phyloP scores from a whole-genome alignment of 495 filamentous ascomycete genomes.

The Neurospora sp. region DNA sequence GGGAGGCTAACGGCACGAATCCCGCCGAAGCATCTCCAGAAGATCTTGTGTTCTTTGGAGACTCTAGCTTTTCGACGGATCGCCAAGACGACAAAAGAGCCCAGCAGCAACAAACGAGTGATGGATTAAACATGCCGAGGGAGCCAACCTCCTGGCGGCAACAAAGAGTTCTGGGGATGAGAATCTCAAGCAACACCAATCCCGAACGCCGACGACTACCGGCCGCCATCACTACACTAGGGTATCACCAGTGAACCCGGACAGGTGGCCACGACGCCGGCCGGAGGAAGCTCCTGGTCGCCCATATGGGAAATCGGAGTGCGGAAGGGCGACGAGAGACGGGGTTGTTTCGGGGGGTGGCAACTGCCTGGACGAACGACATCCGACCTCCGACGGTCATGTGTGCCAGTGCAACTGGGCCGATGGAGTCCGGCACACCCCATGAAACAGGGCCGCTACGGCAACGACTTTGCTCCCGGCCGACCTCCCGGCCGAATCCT shows the following conservation, averaged over 20 bases:
- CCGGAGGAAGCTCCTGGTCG: background rate
- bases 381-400: background rate
- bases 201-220: background rate
- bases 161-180: background rate
- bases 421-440: background rate
- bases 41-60: background rate
- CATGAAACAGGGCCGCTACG: background rate
- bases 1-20: background rate
- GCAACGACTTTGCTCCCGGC: background rate
- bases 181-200: background rate
- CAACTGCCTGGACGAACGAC: background rate
- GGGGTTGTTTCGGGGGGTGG: background rate
- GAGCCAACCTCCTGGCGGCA: background rate
- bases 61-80: background rate
- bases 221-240: background rate
- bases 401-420: background rate
- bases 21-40: background rate
- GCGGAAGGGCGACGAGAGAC: background rate
- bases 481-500: background rate
- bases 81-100: background rate
- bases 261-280: background rate
- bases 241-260: background rate
- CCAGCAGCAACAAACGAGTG: background rate
- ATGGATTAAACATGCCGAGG: background rate
- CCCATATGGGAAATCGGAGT: background rate